Conservation (phyloP, 2,329 filamentous ascomycete species). For the Colletotrichum ledebouriae region DNA sequence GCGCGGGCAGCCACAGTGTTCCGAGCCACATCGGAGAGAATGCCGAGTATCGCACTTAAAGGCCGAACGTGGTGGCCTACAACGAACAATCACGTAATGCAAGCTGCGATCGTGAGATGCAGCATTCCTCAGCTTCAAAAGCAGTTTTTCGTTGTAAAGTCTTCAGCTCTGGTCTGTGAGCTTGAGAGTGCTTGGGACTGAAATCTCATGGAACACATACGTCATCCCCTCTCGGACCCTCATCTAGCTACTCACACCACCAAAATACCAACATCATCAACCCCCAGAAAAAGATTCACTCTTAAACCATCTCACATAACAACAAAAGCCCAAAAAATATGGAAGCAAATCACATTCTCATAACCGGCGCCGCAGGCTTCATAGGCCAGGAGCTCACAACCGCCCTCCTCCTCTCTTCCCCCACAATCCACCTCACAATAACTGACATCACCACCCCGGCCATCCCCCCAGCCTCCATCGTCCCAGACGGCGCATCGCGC, state of each 20-base stretch:
- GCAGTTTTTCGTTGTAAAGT: background rate
- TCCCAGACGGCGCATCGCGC: slow-evolving; percentile 45
- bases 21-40: slow-evolving; percentile 15
- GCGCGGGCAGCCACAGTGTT: background rate
- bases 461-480: slow-evolving; percentile 55
- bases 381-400: slow-evolving; percentile 72
- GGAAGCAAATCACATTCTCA: slow-evolving; percentile 60
- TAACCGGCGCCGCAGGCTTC: slow-evolving; percentile 75
- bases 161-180: background rate
- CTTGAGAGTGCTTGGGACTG: background rate
- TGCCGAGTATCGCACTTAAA: slow-evolving; percentile 2
- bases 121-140: background rate
- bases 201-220: slow-evolving; percentile 17
- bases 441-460: slow-evolving; percentile 69
- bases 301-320: background rate
- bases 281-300: no score
- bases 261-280: background rate
- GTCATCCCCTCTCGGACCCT: slow-evolving; percentile 8
- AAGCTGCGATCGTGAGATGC: background rate
- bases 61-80: background rate
- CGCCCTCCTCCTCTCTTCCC: slow-evolving; percentile 62
- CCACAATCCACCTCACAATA: slow-evolving; percentile 61
- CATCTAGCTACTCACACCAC: background rate
- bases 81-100: background rate
- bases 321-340: background rate